Evolutionary conservation across 306 rosid genomes (phyloP).

Genomic region (Casuarina glauca): DNA sequence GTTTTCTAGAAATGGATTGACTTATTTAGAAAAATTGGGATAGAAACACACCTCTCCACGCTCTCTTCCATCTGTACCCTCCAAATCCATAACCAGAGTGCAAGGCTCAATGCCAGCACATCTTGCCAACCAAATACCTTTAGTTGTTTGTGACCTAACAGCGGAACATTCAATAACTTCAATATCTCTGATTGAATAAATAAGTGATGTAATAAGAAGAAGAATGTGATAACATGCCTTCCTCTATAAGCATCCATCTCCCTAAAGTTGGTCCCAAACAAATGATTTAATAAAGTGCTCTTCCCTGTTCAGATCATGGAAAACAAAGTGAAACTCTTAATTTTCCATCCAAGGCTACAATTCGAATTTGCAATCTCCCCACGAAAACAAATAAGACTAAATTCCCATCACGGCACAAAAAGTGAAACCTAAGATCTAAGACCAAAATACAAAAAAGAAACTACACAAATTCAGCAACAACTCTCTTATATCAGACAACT

Average conservation of each 20-base stretch:
- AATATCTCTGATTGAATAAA: slow-evolving; percentile 4
- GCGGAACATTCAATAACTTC: slow-evolving; percentile 27
- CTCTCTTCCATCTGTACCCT: slow-evolving; percentile 99
- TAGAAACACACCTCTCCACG: slow-evolving; percentile 88
- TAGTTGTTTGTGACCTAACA: slow-evolving; percentile 94
- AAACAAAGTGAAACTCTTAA: slow-evolving; percentile 6
- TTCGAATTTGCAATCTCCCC: not conserved
- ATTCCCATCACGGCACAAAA: not conserved
- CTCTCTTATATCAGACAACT: not conserved
- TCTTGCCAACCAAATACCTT: slow-evolving; percentile 96
- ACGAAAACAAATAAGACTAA: not conserved
- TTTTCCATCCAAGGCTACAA: not conserved
- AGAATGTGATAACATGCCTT: slow-evolving; percentile 56
- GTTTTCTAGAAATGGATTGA: slow-evolving; percentile 13
- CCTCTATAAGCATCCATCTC: slow-evolving; percentile 99
- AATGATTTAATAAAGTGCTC: slow-evolving; percentile 82
- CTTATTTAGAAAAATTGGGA: slow-evolving; percentile 12
- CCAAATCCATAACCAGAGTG: slow-evolving; percentile 97
- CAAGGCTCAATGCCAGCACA: slow-evolving; percentile 92
- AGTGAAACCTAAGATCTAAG: not conserved
- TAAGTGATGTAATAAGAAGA: slow-evolving; percentile 6
- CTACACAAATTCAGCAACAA: not conserved
- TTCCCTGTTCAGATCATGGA: slow-evolving; percentile 64
- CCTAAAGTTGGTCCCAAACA: slow-evolving; percentile 79
- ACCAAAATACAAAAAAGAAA: not conserved